Evolutionary conservation across 352 stramenopile genomes (phyloP).

Genomic region (Hyaloperonospora arabidopsidis): DNA sequence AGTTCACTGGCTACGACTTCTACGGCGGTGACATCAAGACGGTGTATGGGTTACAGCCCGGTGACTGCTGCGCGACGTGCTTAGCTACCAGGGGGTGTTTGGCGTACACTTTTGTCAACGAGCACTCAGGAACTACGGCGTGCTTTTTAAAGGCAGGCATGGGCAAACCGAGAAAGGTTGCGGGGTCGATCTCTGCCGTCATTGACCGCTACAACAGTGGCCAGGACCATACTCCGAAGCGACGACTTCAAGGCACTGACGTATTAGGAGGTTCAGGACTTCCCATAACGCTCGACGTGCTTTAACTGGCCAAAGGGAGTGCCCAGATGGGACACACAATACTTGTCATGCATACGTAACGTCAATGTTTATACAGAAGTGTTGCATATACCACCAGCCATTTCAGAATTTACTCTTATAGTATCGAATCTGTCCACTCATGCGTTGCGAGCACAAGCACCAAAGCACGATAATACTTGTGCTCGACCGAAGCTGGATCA

Average conservation of each 20-base stretch:
- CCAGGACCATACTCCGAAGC: constrained; percentile 23
- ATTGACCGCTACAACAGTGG: constrained; percentile 30
- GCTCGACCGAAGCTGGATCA: too few species aligned
- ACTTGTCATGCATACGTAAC: too few species aligned
- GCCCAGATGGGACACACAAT: too few species aligned
- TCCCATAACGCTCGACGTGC: too few species aligned
- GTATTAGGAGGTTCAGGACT: too few species aligned
- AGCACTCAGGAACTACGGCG: constrained; percentile 22
- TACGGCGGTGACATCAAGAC: constrained; percentile 40
- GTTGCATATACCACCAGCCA: too few species aligned
- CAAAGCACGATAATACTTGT: too few species aligned
- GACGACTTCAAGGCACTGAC: constrained; percentile 11
- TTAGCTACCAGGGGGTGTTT: constrained; percentile 32
- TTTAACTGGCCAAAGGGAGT: too few species aligned
- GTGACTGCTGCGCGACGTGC: constrained; percentile 38
- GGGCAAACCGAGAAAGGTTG: constrained; percentile 21
- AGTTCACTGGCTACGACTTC: constrained; percentile 43
- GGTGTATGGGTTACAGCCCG: constrained; percentile 25
- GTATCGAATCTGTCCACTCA: too few species aligned
- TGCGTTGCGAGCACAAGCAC: too few species aligned
- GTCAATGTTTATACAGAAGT: too few species aligned
- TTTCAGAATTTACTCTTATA: too few species aligned
- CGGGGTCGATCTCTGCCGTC: constrained; percentile 29
- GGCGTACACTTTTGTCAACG: constrained; percentile 47
- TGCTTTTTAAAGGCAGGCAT: constrained; percentile 36